Evolutionary conservation across 371 early-diverging fungal species (phyloP).

Genomic region (Choanephora cucurbitarum): DNA sequence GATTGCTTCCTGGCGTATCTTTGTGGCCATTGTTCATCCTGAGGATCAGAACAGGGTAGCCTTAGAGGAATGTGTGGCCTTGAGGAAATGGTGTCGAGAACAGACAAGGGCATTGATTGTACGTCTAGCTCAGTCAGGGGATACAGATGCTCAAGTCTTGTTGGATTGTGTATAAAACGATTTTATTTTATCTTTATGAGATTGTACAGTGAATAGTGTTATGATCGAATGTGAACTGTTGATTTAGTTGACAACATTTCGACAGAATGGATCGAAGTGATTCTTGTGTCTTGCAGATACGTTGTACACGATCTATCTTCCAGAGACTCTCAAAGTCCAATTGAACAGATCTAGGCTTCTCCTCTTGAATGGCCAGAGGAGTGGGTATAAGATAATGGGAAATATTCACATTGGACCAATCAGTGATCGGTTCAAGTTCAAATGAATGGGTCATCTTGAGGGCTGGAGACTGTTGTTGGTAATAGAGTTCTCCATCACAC

Average conservation of each 20-base stretch:
- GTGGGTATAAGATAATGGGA: neutral
- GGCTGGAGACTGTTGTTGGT: neutral
- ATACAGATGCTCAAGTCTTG: conserved; percentile 21
- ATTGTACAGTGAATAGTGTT: too few species aligned
- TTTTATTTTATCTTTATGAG: too few species aligned
- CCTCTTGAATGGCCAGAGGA: neutral
- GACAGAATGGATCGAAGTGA: neutral
- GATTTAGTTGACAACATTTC: too few species aligned
- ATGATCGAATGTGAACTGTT: too few species aligned
- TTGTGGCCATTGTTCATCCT: conserved; percentile 35
- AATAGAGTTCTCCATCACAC: conserved; percentile 23
- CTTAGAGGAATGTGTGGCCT: conserved; percentile 39
- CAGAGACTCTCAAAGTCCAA: too few species aligned
- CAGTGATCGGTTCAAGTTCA: neutral
- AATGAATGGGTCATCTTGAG: neutral
- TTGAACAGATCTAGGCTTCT: too few species aligned
- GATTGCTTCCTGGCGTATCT: conserved; percentile 51
- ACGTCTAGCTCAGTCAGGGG: conserved; percentile 26
- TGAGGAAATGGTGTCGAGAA: conserved; percentile 42
- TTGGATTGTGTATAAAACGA: conserved; percentile 34
- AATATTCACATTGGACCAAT: neutral
- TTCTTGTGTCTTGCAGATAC: neutral
- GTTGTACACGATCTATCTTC: too few species aligned
- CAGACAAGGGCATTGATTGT: conserved; percentile 24
- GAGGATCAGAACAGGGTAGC: conserved; percentile 30